Evolutionary conservation across 1,284 basidiomycete species (phyloP), one percentile per base, ranked within the genome.

Genomic region (Apiotrichum gracile): DNA sequence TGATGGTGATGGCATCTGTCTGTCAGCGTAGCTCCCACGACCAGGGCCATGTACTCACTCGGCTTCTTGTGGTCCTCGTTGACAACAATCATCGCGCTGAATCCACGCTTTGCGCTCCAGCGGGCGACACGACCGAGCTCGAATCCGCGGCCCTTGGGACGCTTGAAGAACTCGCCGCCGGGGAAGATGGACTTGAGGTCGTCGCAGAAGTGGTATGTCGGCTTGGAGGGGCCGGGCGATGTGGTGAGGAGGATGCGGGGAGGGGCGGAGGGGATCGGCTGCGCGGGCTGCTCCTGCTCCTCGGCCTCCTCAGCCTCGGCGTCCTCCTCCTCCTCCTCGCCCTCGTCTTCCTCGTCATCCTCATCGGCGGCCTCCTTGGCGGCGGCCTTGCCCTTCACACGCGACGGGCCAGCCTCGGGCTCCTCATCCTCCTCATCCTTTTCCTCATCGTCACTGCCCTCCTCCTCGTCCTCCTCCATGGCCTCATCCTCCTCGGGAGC

Each of bases 31-130:
- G n/a, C n/a, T n/a, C n/a, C n/a, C n/a, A n/a, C 3, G 19, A 13
- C 10, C 34, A 8, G 16, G 25, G 12, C 13, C 8, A n/a, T 2
- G 8, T 10, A 81, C 88, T 73, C 64, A 93, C 92, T 94, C 13
- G 90, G 87, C 67, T 85, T 85, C 73, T 91, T 92, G 79, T 76
- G 86, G 65, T 97, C 88, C 73, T 98, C 96, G 62, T 97, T 97
- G 22, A 98, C 88, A 6, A 98, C 90, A 50, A 91, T 80, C 61
- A 98, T 76, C 60, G 92, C 91, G 49, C 84, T 86, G 71, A 90
- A 99, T 1, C 70, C 69, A 64, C 96, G 78, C 46, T 85, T 86
- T 5, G 87, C 85, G 21, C 92, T 91, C 96, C 96, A 98, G 2
- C 86, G 83, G 34, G 93, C 90, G 62, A 99, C 91, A 62, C 86